phyloP scores from a whole-genome alignment of 768 basidiomycete genomes.

The Phylloporus arenicola region DNA sequence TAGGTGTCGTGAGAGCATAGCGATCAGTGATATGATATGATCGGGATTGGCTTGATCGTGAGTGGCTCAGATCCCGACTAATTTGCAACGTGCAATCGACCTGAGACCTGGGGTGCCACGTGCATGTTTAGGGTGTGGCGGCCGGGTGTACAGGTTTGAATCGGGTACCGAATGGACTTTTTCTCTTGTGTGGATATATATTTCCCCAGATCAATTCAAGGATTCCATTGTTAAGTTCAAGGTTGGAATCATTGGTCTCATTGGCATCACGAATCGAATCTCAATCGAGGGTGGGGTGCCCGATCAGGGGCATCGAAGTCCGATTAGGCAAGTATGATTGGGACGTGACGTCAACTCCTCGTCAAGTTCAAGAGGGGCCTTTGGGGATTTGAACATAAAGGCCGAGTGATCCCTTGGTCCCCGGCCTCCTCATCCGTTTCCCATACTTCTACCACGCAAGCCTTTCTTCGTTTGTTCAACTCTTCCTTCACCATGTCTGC shows the following conservation, averaged over 20 bases:
- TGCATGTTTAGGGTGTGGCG: neutral
- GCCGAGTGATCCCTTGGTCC: neutral
- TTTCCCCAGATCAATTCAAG: slow-evolving; percentile 5
- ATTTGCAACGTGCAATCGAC: neutral
- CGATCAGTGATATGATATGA: neutral
- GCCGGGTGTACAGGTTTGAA: neutral
- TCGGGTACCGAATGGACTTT: slow-evolving; percentile 7
- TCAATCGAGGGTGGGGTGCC: slow-evolving; percentile 8
- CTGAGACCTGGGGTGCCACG: neutral
- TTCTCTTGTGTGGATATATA: neutral
- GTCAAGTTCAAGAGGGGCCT: slow-evolving; percentile 13
- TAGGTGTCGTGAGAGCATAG: slow-evolving; percentile 65
- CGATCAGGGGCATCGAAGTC: slow-evolving; percentile 7
- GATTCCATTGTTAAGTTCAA: neutral
- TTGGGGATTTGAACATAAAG: slow-evolving; percentile 9
- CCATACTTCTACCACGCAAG: neutral
- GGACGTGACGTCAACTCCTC: slow-evolving; percentile 4
- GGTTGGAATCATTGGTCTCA: no score
- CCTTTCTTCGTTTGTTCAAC: slow-evolving; percentile 1
- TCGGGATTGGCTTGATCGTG: slow-evolving; percentile 1
- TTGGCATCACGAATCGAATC: neutral
- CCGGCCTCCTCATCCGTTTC: no score
- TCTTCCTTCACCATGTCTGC: slow-evolving; percentile 3
- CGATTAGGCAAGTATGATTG: slow-evolving; percentile 5
- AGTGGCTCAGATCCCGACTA: neutral